Percentiles rank a stretch among this genome's conserved stretches.
These are phyloP conservation scores for Flaveria bidentis DNA, from an alignment of 129 eudicot genomes.

Conservation along the genomic window DNA sequence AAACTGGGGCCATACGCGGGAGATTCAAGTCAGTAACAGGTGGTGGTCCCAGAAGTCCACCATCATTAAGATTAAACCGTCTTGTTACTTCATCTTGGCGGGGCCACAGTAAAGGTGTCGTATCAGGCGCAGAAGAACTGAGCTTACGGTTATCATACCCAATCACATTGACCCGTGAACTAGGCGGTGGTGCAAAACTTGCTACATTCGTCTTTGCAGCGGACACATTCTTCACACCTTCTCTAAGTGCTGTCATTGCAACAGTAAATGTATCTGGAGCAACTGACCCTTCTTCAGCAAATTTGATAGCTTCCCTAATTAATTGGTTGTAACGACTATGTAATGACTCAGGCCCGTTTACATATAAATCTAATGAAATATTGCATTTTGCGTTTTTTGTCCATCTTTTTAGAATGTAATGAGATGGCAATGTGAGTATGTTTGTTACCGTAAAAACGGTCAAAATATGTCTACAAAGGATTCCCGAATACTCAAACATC, in stretches of 20 bases:
- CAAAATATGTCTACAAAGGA: constrained; percentile 82
- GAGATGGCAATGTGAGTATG: constrained; percentile 80
- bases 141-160: constrained; percentile 58
- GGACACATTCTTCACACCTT: constrained; percentile 68
- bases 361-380: constrained; percentile 49
- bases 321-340: constrained; percentile 55
- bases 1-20: constrained; percentile 68
- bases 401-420: constrained; percentile 85
- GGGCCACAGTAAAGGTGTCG: constrained; percentile 80
- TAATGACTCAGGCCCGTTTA: constrained; percentile 53
- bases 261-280: constrained; percentile 60
- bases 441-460: constrained; percentile 92
- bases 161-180: constrained; percentile 51
- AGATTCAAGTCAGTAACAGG: constrained; percentile 48
- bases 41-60: constrained; percentile 42
- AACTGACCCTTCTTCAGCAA: constrained; percentile 79
- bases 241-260: constrained; percentile 61
- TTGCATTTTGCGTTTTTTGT: constrained; percentile 68
- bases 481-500: constrained; percentile 85
- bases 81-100: constrained; percentile 69
- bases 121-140: constrained; percentile 46
- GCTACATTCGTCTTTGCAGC: constrained; percentile 56
- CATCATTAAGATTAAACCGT: constrained; percentile 76
- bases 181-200: constrained; percentile 51
- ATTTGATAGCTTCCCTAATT: constrained; percentile 69